Evolutionary conservation across 441 rosid genomes (phyloP), one percentile per base, ranked within the genome.

Genomic region (Euphorbia schlechtendalii): DNA sequence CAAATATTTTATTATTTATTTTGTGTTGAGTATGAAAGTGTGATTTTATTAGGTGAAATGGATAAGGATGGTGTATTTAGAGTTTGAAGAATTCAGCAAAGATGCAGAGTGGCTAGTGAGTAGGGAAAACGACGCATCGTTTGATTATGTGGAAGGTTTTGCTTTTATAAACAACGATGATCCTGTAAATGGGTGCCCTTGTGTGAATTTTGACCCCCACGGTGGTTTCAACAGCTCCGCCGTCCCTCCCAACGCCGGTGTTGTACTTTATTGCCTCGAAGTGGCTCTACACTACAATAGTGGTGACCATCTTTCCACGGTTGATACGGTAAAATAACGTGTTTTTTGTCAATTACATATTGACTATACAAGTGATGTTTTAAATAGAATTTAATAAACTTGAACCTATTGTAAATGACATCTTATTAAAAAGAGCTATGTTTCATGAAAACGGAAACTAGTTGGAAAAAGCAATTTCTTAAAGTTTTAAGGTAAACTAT

Each of bases 221-320:
- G 79, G 81, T 1, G 61, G 40, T 52, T 85, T 82, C 65, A 81
- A 86, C 73, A 79, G 76, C 34, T 45, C 69, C 45, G 76, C 67
- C 11, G 49, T 86, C 17, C 86, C 89, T 24, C 67, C 20, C 62
- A 76, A 75, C 34, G 77, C 86, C 56, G 90, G 87, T 58, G 69
- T 90, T 10, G 88, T 93, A 57, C 91, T 93, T n/a, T 90, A 93
- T 78, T 86, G 97, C 65, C 86, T 93, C 10, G 98, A 93, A 73
- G 80, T 86, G 27, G 91, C 82, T 63, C 82, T 86, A 69, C 88
- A 92, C 71, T 86, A 80, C 80, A 59, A 18, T 24, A 43, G 71
- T 66, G 45, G 56, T 8, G 84, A 84, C 77, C 65, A 53, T 7
- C 75, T 71, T 21, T 80, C 88, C 9, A 57, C 73, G 13, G 83